Conservation (phyloP, 305 asterid species). For the Fraxinus sp. region DNA sequence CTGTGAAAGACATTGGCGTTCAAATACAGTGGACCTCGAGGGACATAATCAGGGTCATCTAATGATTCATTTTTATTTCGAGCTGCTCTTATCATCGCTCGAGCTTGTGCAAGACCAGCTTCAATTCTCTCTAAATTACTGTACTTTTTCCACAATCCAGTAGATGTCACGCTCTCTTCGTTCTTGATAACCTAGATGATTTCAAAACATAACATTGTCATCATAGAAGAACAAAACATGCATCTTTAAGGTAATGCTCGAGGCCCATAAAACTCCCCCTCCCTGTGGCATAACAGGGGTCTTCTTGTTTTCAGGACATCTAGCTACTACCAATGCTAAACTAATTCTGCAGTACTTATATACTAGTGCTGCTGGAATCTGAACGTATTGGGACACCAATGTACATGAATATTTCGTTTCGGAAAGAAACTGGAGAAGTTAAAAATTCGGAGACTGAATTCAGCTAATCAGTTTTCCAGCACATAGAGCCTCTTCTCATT, state of each 20-base stretch:
- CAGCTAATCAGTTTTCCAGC: not conserved
- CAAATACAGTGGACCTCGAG: slow-evolving; percentile 66
- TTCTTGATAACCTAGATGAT: slow-evolving; percentile 21
- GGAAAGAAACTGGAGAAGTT: not conserved
- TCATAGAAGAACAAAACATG: not conserved
- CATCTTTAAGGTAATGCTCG: not conserved
- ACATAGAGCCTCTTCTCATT: not conserved
- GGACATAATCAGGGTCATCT: slow-evolving; percentile 51
- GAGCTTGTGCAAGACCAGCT: slow-evolving; percentile 44
- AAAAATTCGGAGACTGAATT: not conserved
- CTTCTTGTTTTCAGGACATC: not conserved
- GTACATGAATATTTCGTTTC: not conserved
- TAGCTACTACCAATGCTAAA: not conserved
- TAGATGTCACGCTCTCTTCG: not conserved
- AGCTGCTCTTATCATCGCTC: slow-evolving; percentile 46
- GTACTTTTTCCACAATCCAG: slow-evolving; percentile 9
- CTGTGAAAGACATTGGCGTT: slow-evolving; percentile 56
- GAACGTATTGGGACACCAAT: not conserved
- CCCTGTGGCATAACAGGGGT: not conserved
- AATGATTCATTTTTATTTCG: slow-evolving; percentile 22
- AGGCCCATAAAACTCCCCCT: not conserved
- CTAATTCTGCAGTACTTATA: not conserved
- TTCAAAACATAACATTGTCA: not conserved
- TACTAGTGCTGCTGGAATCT: not conserved
- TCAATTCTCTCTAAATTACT: slow-evolving; percentile 39